Base-by-base conservation (phyloP, 2,329 filamentous ascomycete genomes). In the Verticillium albo-atrum region DNA sequence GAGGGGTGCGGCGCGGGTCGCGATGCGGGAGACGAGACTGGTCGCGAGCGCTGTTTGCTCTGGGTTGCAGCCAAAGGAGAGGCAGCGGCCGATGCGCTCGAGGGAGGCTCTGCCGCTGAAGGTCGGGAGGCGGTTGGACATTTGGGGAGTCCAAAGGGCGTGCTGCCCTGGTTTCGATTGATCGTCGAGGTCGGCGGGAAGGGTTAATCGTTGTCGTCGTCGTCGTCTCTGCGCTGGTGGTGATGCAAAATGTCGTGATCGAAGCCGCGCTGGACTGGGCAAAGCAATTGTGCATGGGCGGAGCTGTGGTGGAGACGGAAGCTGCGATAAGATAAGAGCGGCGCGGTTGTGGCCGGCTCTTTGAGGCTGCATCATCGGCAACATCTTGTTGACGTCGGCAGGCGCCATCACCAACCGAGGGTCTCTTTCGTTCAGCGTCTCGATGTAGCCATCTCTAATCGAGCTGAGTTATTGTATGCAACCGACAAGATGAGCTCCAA, bases 1-100 rank as follows among this genome's bases (percentile, higher is more conserved):
- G 51, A 53, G 20, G 2, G 25, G 27, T 5, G 25, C 12, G 25
- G 51, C 61, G 34, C 56, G 52, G 25, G 53, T 6, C 3, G 57
- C 61, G 28, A 64, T 26, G 52, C 20, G 32, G n/a, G 53, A 50
- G 7, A 63, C 51, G 30, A 65, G 57, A 9, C 32, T 52, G 17
- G 59, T 58, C 14, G 63, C 64, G 23, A 34, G 30, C n/a, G 32
- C 35, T 15, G 60, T 63, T 26, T 65, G 61, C 20, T 25, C 26
- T 3, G 56, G 47, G 28, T 52, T 32, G 62, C 64, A 66, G 56
- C 64, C 64, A 57, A 66, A 66, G 47, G 54, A 25, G 34, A 66
- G 61, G 52, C 63, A 65, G 30, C 54, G 59, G 27, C 64, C 64
- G 37, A 66, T 56, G 37, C 64, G 63, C 4, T 14, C 4, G 28